These are phyloP conservation scores for Yamadazyma spencermartinsiae DNA, from an alignment of 1,139 yeast species.

Conservation along the genomic window DNA sequence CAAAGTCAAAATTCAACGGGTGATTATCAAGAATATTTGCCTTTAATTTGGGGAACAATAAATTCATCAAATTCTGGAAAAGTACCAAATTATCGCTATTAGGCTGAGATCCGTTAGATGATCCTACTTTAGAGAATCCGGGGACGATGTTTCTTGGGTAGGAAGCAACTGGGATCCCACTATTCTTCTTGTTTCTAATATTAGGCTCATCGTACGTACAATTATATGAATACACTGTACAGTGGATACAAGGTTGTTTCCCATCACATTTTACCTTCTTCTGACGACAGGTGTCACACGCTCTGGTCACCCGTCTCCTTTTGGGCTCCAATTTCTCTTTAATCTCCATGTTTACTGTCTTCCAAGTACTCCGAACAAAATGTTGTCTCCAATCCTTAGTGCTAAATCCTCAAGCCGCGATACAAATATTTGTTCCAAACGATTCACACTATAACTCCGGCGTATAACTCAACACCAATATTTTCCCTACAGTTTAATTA, in stretches of 20 bases:
- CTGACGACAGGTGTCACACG: conserved; percentile 78
- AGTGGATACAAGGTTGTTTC: conserved; percentile 81
- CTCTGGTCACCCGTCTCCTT: conserved; percentile 77
- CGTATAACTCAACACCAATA: too few species aligned
- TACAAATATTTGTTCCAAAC: too few species aligned
- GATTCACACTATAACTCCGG: too few species aligned
- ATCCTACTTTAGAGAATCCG: conserved; percentile 9
- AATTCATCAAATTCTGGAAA: conserved; percentile 34
- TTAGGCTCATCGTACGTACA: conserved; percentile 78
- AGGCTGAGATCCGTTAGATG: conserved; percentile 6
- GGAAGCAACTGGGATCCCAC: conserved; percentile 34
- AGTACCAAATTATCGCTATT: conserved; percentile 20
- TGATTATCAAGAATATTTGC: conserved; percentile 36
- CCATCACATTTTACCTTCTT: conserved; percentile 91
- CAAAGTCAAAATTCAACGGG: conserved; percentile 32
- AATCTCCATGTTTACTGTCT: background rate
- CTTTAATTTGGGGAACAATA: conserved; percentile 52
- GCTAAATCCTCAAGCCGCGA: too few species aligned
- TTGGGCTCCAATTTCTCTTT: conserved; percentile 35
- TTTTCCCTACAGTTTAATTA: too few species aligned
- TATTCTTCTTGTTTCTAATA: conserved; percentile 49
- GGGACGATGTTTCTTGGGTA: conserved; percentile 17
- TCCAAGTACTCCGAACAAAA: too few species aligned
- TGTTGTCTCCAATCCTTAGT: too few species aligned
- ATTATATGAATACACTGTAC: conserved; percentile 80